phyloP scores from a whole-genome alignment of 306 rosid species.

The Albizia julibrissin region DNA sequence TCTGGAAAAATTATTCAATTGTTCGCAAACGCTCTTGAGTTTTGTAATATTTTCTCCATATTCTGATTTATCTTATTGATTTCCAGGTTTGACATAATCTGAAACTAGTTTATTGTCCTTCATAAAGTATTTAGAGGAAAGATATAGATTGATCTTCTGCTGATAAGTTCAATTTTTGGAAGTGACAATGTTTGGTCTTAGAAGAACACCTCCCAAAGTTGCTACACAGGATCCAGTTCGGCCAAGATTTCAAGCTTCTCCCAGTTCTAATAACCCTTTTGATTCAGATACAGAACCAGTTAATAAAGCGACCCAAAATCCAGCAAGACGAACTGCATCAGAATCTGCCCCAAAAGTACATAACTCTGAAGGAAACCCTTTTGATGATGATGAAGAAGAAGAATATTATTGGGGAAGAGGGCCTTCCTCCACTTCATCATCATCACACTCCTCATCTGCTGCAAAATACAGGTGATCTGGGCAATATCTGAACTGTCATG shows the following conservation, averaged over 20 bases:
- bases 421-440: neutral
- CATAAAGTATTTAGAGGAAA: neutral
- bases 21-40: no score
- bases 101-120: neutral
- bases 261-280: neutral
- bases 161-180: neutral
- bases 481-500: neutral
- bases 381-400: neutral
- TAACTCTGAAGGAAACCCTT: neutral
- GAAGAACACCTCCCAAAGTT: neutral
- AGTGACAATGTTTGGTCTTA: neutral
- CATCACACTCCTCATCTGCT: neutral
- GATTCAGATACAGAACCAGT: neutral
- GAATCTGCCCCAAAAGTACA: neutral
- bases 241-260: neutral
- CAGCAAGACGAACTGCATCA: neutral
- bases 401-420: neutral
- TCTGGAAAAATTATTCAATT: neutral
- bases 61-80: neutral
- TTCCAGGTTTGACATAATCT: neutral
- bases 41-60: no score
- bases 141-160: neutral
- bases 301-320: neutral
- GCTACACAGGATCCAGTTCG: neutral
- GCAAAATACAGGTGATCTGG: neutral